A percentile compares a stretch with the other conserved stretches of the same genome.
These are phyloP conservation scores for Salix purpurea DNA, from an alignment of 345 rosid species.

Conservation along the genomic window DNA sequence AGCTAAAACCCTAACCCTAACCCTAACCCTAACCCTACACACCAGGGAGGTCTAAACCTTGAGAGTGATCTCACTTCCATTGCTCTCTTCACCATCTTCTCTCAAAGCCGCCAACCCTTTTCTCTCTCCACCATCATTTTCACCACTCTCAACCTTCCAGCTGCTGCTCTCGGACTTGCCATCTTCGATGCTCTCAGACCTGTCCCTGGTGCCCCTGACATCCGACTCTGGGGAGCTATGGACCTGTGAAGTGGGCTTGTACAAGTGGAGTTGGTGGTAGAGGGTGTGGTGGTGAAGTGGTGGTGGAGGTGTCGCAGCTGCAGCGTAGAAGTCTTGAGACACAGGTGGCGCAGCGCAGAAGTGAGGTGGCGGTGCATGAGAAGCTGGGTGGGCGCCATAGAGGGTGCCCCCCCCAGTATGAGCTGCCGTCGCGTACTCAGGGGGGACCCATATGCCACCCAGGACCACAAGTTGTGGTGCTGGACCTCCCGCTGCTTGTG, in stretches of 20 bases:
- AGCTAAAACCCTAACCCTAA: not conserved
- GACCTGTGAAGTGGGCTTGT: conserved; percentile 39
- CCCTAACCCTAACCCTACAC: not conserved
- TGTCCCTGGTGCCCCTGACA: conserved; percentile 42
- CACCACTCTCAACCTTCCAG: conserved; percentile 64
- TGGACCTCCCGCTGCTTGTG: conserved; percentile 58
- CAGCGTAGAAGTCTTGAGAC: conserved; percentile 64
- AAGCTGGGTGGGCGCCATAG: conserved; percentile 47
- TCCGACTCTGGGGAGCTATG: conserved; percentile 56
- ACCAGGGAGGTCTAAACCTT: conserved; percentile 40
- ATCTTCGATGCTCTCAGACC: conserved; percentile 79
- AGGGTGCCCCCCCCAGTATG: conserved; percentile 49
- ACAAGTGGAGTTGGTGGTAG: conserved; percentile 60
- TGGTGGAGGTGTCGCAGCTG: conserved; percentile 36
- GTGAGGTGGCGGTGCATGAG: conserved; percentile 52
- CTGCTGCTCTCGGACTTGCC: conserved; percentile 80
- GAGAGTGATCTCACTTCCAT: conserved; percentile 88
- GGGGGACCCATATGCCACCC: conserved; percentile 93
- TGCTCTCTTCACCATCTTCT: conserved; percentile 71
- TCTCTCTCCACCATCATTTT: conserved; percentile 51
- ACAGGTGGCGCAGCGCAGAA: conserved; percentile 56
- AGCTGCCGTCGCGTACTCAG: conserved; percentile 70
- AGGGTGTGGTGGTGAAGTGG: conserved; percentile 42
- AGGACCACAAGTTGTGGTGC: conserved; percentile 74
- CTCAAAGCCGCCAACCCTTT: conserved; percentile 63